Evolutionary conservation across 345 rosid species (phyloP).

Genomic region (Euphorbia pulcherrima): DNA sequence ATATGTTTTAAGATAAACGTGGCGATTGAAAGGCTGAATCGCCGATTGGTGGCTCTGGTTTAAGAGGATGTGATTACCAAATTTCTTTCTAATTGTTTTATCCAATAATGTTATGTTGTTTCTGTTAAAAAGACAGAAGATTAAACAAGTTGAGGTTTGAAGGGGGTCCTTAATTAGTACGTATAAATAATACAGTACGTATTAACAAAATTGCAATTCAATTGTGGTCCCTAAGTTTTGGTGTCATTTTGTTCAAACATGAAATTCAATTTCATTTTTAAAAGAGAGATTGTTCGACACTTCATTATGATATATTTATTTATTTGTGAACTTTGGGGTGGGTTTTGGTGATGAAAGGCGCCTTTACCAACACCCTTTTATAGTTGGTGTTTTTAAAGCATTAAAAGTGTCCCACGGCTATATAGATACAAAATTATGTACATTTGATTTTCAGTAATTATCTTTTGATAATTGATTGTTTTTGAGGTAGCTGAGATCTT

Average conservation of each 20-base stretch:
- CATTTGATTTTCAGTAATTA: too few relatives aligned
- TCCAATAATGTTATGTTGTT: neutral
- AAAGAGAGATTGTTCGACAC: slow-evolving; percentile 26
- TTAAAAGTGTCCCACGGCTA: neutral
- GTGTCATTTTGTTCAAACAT: slow-evolving; percentile 26
- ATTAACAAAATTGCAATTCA: slow-evolving; percentile 40
- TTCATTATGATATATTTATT: slow-evolving; percentile 37
- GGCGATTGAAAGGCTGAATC: too few relatives aligned
- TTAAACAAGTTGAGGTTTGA: too few relatives aligned
- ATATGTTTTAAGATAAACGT: too few relatives aligned
- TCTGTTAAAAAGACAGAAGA: neutral
- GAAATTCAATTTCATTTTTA: slow-evolving; percentile 43
- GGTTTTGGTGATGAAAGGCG: slow-evolving; percentile 37
- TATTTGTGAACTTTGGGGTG: slow-evolving; percentile 51
- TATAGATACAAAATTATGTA: neutral
- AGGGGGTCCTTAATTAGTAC: neutral
- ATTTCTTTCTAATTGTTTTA: neutral
- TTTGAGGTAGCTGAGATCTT: too few relatives aligned
- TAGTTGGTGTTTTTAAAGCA: slow-evolving; percentile 3
- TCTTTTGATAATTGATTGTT: too few relatives aligned
- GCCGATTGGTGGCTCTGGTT: too few relatives aligned
- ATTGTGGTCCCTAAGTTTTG: slow-evolving; percentile 47
- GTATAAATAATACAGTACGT: slow-evolving; percentile 17
- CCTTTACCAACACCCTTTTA: slow-evolving; percentile 32
- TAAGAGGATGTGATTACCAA: neutral